Base-by-base conservation (phyloP, 345 rosid genomes). In the Linum trigynum region DNA sequence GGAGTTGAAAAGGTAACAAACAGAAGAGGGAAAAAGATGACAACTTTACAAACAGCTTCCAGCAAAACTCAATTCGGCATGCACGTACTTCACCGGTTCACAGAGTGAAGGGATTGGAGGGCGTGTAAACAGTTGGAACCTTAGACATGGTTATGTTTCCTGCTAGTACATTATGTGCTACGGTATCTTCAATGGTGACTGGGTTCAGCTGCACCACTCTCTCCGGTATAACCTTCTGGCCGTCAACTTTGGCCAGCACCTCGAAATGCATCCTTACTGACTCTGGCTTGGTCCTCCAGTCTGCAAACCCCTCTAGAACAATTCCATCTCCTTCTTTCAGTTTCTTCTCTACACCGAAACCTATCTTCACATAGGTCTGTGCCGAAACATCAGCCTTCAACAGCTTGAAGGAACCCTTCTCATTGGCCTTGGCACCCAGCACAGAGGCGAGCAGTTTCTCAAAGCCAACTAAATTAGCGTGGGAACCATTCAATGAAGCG, bases 161-260 rank as follows among this genome's bases (percentile, higher is more conserved):
- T 0, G 65, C 0, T n/a, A 88, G 67, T 65, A 83, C 75, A 63
- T 67, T 82, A 2, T 80, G 73, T 0, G 92, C 92, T 7, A 82
- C 35, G 0, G 85, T 68, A 74, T 94, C 96, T 75, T 94, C 97
- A 9, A 76, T 39, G 55, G 77, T 63, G 15, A 83, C 85, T 6
- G 92, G 91, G 59, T 86, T 65, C 65, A 94, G 83, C 73, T 63
- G 89, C 83, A 79, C 17, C 10, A 94, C 87, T 62, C 80, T 84
- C 79, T 90, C 95, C 0, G 91, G 88, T 1, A 86, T 65, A 39
- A 90, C 66, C 71, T 84, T 88, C 60, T 88, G 79, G 0, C 96
- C 96, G 2, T 94, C 96, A 5, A 94, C 85, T 73, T 85, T 90
- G 9, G 88, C 97, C 61, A 94, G 78, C 39, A 94, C 99, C 80